Conservation (phyloP, 2,329 filamentous ascomycete species). For the Aspergillus pseudoglaucus region DNA sequence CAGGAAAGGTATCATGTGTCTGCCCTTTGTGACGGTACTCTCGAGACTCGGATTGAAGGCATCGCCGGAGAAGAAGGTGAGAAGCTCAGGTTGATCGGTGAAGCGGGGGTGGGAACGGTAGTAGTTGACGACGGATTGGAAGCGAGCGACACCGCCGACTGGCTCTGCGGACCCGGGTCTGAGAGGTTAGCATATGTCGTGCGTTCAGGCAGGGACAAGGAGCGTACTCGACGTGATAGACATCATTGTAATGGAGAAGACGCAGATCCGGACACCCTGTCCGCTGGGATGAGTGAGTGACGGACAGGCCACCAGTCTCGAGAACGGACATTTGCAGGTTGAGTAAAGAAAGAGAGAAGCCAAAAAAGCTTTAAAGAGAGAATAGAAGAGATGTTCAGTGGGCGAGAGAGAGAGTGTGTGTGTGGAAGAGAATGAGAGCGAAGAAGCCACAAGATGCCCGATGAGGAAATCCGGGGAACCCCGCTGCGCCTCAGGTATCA, state of each 20-base stretch:
- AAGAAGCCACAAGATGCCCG: slow-evolving; percentile 1
- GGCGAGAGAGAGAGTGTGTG: not conserved
- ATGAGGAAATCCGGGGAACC: slow-evolving; percentile 11
- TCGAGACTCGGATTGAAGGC: slow-evolving; percentile 88
- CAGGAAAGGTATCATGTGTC: slow-evolving; percentile 82
- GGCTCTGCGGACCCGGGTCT: slow-evolving; percentile 65
- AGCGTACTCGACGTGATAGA: slow-evolving; percentile 73
- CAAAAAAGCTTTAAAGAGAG: not conserved
- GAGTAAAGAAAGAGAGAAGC: not conserved
- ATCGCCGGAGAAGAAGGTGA: slow-evolving; percentile 86
- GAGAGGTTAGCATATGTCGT: slow-evolving; percentile 10
- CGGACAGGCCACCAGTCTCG: slow-evolving; percentile 29
- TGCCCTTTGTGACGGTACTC: slow-evolving; percentile 80
- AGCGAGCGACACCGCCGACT: slow-evolving; percentile 72
- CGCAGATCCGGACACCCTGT: slow-evolving; percentile 61
- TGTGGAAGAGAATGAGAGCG: not conserved
- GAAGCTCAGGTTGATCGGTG: slow-evolving; percentile 55
- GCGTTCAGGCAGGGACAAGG: not conserved
- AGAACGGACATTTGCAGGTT: slow-evolving; percentile 19
- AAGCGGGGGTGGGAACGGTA: slow-evolving; percentile 61
- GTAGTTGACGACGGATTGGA: slow-evolving; percentile 69
- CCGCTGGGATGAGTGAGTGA: slow-evolving; percentile 39
- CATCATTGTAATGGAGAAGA: slow-evolving; percentile 88
- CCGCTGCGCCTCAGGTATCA: not conserved
- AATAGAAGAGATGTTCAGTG: not conserved